Evolutionary conservation across 225 moss, liverwort and hornwort species (phyloP).

Genomic region (Pleurozium schreberi): DNA sequence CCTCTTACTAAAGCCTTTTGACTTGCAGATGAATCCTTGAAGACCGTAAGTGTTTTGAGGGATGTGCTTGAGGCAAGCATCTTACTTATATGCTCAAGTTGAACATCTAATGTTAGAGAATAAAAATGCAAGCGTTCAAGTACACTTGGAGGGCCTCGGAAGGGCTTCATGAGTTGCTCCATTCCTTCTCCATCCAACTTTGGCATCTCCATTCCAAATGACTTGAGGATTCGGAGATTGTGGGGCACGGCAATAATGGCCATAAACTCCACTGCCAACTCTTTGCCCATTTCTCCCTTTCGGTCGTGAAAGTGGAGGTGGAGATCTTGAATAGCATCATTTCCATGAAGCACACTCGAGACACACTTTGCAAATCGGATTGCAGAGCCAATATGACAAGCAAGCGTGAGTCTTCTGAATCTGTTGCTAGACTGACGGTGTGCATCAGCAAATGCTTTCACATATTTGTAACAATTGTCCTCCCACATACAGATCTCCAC

Average conservation of each 20-base stretch:
- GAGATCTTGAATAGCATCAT: neutral
- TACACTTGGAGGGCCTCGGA: neutral
- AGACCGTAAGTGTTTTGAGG: too few relatives aligned
- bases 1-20: fast-evolving
- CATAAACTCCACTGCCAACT: fast-evolving
- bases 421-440: neutral
- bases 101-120: neutral
- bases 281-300: neutral
- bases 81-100: neutral
- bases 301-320: fast-evolving
- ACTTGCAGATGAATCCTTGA: fast-evolving
- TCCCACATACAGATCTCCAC: fast-evolving
- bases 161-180: neutral
- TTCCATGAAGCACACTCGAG: neutral
- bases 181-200: too few relatives aligned
- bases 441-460: neutral
- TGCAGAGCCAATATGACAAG: fast-evolving
- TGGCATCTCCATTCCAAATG: fast-evolving
- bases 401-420: fast-evolving
- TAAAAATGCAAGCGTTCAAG: fast-evolving
- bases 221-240: neutral
- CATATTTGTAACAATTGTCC: neutral
- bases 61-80: neutral
- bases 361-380: neutral
- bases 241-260: neutral